A percentile compares a stretch with the other conserved stretches of the same genome.
These are phyloP conservation scores for Aspergillus conjunctus DNA, from an alignment of 495 filamentous ascomycete species.

Conservation along the genomic window DNA sequence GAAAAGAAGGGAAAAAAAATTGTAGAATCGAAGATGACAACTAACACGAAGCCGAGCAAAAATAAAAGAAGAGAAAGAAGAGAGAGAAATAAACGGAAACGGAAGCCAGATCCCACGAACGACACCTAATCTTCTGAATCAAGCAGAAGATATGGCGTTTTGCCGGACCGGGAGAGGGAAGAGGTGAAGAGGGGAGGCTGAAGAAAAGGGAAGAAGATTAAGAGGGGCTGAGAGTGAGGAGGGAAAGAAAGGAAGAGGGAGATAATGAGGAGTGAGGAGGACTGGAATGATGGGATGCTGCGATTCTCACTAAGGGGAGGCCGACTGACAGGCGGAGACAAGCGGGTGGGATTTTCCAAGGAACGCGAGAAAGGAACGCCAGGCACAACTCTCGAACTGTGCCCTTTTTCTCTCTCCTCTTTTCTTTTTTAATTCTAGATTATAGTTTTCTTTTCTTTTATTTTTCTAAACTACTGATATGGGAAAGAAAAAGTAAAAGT, in stretches of 20 bases:
- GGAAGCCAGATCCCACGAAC: conserved; percentile 33
- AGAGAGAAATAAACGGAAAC: conserved; percentile 25
- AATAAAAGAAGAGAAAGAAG: conserved; percentile 24
- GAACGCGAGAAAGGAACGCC: conserved; percentile 25
- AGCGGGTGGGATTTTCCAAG: conserved; percentile 30
- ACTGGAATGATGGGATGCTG: conserved; percentile 25
- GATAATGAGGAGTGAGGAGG: conserved; percentile 23
- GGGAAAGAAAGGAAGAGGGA: conserved; percentile 23
- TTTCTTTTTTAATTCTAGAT: conserved; percentile 7
- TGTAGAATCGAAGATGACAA: conserved; percentile 24
- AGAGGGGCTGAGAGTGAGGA: conserved; percentile 22
- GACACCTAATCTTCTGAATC: conserved; percentile 31
- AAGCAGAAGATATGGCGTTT: conserved; percentile 36
- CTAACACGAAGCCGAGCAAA: conserved; percentile 21
- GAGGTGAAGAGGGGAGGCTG: conserved; percentile 17
- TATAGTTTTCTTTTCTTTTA: conserved; percentile 1
- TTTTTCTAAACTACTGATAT: conserved; percentile 7
- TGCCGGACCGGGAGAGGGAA: conserved; percentile 25
- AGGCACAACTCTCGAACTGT: conserved; percentile 11
- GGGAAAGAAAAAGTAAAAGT: conserved; percentile 4
- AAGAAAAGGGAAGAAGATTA: conserved; percentile 19
- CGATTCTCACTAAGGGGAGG: conserved; percentile 26
- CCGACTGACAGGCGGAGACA: conserved; percentile 32
- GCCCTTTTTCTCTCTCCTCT: conserved; percentile 3
- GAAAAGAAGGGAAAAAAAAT: conserved; percentile 16